Evolutionary conservation across 768 basidiomycete genomes (phyloP), one percentile per base, ranked within the genome.

Genomic region (Gymnopilus junonius): DNA sequence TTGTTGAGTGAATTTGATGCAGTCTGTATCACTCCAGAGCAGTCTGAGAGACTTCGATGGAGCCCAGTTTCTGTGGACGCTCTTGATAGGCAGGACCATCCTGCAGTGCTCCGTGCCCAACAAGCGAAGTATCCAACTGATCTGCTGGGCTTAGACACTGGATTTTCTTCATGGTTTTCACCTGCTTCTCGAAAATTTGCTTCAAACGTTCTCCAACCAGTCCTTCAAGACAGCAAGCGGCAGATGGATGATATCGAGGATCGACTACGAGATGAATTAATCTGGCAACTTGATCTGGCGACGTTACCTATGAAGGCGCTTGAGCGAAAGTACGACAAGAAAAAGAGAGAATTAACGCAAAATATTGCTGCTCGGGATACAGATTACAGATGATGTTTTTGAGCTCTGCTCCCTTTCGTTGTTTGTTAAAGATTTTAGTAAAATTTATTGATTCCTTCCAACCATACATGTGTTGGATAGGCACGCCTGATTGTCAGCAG

Each of bases 1-100:
- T 72, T 74, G 12, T 64, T 85, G 1, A 67, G 71, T n/a, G 78
- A 79, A 8, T 75, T 83, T 61, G 78, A 80, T 67, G 83, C 78
- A 25, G 75, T 80, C 25, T 78, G 80, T 48, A 73, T 85, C 56
- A 74, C 71, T n/a, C 73, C 78, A 61, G 68, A 69, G 51, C 83
- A 83, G 60, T 71, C 79, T 34, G 77, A 80, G 58, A 70, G 71
- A 67, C 65, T 70, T 69, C 61, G 55, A 29, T 78, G 73, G 72
- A 70, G 65, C 67, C 66, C 75, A 69, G 60, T 76, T 72, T 75
- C 69, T 54, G 65, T 69, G 61, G 58, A 55, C 10, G 64, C 66
- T 56, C 50, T 63, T 15, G 73, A 65, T 42, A 43, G 64, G 73
- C 31, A 37, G 48, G 3, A 61, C 29, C 71, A 75, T 17, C 68